These are phyloP conservation scores for Mitragyna speciosa DNA, from an alignment of 257 asterid genomes.

Conservation along the genomic window DNA sequence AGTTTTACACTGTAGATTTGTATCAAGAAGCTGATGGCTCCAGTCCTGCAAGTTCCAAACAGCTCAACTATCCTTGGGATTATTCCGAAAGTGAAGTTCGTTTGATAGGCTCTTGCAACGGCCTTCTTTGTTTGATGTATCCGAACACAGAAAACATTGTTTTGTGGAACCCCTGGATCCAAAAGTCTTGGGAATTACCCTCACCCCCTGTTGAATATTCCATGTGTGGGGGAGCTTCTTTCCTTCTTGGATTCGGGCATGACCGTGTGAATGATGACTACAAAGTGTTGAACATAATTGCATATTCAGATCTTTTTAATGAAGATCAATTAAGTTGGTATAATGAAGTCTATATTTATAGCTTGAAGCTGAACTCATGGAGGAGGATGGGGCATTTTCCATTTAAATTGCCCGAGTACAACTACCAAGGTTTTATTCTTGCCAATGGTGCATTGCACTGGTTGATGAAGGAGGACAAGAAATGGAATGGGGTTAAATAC, in stretches of 20 bases:
- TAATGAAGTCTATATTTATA: background rate
- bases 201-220: slow-evolving; percentile 1
- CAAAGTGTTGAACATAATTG: background rate
- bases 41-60: background rate
- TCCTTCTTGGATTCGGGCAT: background rate
- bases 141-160: background rate
- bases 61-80: background rate
- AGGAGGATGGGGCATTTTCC: background rate
- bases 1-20: background rate
- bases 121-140: slow-evolving; percentile 8
- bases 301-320: background rate
- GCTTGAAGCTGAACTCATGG: slow-evolving; percentile 3
- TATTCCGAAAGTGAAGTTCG: no score
- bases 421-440: background rate
- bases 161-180: slow-evolving; percentile 6
- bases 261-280: background rate
- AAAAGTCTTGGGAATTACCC: background rate
- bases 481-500: background rate
- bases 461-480: slow-evolving; percentile 1
- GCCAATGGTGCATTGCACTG: slow-evolving; percentile 7
- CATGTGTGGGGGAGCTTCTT: background rate
- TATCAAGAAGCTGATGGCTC: background rate
- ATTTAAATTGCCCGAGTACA: no score
- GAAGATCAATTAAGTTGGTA: background rate
- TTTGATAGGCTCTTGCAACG: slow-evolving; percentile 14